A percentile compares a stretch with the other conserved stretches of the same genome.
Evolutionary conservation across 345 rosid genomes (phyloP).

Genomic region (Hypericum androsaemum): DNA sequence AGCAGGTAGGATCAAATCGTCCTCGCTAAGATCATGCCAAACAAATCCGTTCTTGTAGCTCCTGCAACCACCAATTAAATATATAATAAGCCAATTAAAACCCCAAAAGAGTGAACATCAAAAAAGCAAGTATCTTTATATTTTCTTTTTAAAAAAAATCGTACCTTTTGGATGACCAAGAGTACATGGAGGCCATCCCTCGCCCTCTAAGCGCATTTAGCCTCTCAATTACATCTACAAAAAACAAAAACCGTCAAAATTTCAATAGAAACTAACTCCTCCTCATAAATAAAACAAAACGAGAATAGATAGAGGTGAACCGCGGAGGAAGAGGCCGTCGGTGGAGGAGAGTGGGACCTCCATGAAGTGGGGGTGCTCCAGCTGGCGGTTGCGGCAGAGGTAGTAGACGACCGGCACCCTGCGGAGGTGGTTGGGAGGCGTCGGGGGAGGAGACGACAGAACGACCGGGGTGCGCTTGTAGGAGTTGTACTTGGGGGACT

Average conservation of each 20-base stretch:
- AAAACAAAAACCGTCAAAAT: constrained; percentile 1
- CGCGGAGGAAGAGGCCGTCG: constrained; percentile 68
- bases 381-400: constrained; percentile 78
- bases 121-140: background rate
- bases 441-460: too few species aligned
- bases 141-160: background rate
- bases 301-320: constrained; percentile 10
- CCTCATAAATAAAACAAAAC: background rate
- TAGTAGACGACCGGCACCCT: constrained; percentile 86
- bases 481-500: constrained; percentile 57
- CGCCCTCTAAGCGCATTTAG: constrained; percentile 89
- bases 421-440: constrained; percentile 31
- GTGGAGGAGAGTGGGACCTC: constrained; percentile 73
- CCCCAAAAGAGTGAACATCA: background rate
- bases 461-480: too few species aligned
- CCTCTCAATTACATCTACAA: constrained; percentile 70
- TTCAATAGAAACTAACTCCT: background rate
- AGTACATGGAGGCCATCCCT: constrained; percentile 85
- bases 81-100: constrained; percentile 3
- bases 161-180: constrained; percentile 92
- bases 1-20: constrained; percentile 76
- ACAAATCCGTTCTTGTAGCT: constrained; percentile 96
- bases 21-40: constrained; percentile 89
- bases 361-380: constrained; percentile 99
- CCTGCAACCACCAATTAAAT: constrained; percentile 28